Evolutionary conservation across 2,329 filamentous ascomycete genomes (phyloP).

Genomic region (Sodiomyces alkalinus): DNA sequence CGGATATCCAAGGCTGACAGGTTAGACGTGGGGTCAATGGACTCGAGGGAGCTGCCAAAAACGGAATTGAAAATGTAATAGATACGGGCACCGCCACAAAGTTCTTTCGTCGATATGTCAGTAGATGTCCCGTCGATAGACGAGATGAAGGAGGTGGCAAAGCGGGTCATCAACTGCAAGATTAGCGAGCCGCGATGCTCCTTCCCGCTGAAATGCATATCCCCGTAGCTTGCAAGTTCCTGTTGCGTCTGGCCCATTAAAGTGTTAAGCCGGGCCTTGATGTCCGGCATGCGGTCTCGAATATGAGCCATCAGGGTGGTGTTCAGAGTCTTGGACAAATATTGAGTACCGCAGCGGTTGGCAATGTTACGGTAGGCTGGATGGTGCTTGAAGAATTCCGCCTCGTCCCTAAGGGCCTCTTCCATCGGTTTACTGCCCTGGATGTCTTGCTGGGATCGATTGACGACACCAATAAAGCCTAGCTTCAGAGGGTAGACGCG

Average conservation of each 20-base stretch:
- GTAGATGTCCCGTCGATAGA: slow-evolving; percentile 98
- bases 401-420: slow-evolving; percentile 77
- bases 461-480: slow-evolving; percentile 95
- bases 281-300: slow-evolving; percentile 86
- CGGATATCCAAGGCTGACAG: slow-evolving; percentile 88
- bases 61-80: slow-evolving; percentile 99
- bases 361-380: slow-evolving; percentile 96
- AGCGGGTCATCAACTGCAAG: slow-evolving; percentile 93
- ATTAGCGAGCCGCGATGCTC: slow-evolving; percentile 93
- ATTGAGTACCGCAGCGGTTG: slow-evolving; percentile 82
- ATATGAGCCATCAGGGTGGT: slow-evolving; percentile 93
- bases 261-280: slow-evolving; percentile 94
- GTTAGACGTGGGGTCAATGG: slow-evolving; percentile 91
- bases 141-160: slow-evolving; percentile 93
- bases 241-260: slow-evolving; percentile 99
- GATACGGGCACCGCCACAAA: slow-evolving; percentile 86
- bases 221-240: slow-evolving; percentile 92
- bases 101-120: slow-evolving; percentile 95
- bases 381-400: slow-evolving; percentile 94
- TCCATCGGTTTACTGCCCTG: slow-evolving; percentile 89
- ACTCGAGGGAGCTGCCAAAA: slow-evolving; percentile 90
- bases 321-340: slow-evolving; percentile 86
- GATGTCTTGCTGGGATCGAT: slow-evolving; percentile 95
- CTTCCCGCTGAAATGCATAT: slow-evolving; percentile 94
- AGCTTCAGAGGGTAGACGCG: slow-evolving; percentile 93